These are phyloP conservation scores for Primulina eburnea DNA, from an alignment of 257 asterid genomes.

Conservation along the genomic window DNA sequence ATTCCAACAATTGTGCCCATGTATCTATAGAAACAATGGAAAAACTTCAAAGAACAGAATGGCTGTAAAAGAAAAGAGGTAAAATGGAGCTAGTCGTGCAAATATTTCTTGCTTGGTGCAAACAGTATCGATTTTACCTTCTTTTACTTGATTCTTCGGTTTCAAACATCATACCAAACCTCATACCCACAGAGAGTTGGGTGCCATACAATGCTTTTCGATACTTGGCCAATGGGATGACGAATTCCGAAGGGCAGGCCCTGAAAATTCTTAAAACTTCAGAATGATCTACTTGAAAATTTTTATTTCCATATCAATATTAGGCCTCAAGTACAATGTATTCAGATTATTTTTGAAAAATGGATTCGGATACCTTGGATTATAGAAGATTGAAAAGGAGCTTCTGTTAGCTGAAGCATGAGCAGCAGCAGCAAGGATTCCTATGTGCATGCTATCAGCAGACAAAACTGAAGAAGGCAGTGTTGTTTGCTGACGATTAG, in stretches of 20 bases:
- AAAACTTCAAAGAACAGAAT: not conserved
- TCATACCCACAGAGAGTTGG: conserved; percentile 80
- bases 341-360: not conserved
- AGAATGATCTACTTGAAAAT: not conserved
- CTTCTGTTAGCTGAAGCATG: conserved; percentile 91
- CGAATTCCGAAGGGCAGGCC: conserved; percentile 94
- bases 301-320: too few species aligned
- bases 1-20: conserved; percentile 87
- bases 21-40: conserved; percentile 40
- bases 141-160: conserved; percentile 93
- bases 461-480: conserved; percentile 91
- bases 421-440: conserved; percentile 98
- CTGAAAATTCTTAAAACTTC: conserved; percentile 33
- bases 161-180: conserved; percentile 97
- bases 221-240: conserved; percentile 67
- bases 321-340: not conserved
- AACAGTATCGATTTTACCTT: conserved; percentile 39
- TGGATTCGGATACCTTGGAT: conserved; percentile 61
- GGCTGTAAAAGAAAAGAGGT: too few species aligned
- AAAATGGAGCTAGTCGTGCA: too few species aligned
- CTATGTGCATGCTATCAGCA: conserved; percentile 97
- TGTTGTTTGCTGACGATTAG: conserved; percentile 75
- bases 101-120: too few species aligned
- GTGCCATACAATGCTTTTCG: conserved; percentile 69
- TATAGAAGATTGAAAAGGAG: conserved; percentile 82